phyloP scores from a whole-genome alignment of 139 green algal genomes.

The Chlamydomonas sp. region DNA sequence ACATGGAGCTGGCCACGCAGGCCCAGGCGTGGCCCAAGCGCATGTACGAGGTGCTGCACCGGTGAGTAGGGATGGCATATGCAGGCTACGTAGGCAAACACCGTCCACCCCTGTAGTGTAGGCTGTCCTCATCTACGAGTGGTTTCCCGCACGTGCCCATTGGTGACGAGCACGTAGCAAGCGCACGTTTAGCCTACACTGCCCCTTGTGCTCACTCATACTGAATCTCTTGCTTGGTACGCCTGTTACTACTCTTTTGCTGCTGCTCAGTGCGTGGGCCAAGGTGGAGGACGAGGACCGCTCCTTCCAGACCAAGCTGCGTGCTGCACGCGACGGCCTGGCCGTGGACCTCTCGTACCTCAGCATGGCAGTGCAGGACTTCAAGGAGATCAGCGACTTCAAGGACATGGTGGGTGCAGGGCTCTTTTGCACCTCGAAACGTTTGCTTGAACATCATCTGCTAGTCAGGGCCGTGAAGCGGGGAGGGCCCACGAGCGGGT shows the following conservation, averaged over 20 bases:
- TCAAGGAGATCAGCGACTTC: constrained; percentile 33
- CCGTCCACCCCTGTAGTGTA: no score
- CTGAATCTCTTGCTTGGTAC: not conserved
- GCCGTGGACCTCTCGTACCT: constrained; percentile 35
- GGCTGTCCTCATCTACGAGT: no score
- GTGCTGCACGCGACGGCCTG: constrained; percentile 42
- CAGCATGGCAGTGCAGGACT: constrained; percentile 15
- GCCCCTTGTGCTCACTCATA: not conserved
- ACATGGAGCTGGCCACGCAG: constrained; percentile 8
- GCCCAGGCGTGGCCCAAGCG: constrained; percentile 37
- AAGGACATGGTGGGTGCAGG: constrained; percentile 39
- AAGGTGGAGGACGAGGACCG: constrained; percentile 41
- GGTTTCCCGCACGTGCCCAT: no score
- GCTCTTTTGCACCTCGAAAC: no score
- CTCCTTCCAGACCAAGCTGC: constrained; percentile 41
- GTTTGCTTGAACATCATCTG: no score
- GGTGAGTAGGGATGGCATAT: constrained; percentile 4
- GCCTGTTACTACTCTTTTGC: not conserved
- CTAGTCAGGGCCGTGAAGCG: no score
- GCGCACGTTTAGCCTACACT: not conserved
- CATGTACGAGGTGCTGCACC: constrained; percentile 35
- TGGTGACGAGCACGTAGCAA: no score
- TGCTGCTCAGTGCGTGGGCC: constrained; percentile 23
- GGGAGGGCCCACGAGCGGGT: no score
- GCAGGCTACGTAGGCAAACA: no score